phyloP scores from a whole-genome alignment of 2,329 filamentous ascomycete species.

The Scytalidium sp. region DNA sequence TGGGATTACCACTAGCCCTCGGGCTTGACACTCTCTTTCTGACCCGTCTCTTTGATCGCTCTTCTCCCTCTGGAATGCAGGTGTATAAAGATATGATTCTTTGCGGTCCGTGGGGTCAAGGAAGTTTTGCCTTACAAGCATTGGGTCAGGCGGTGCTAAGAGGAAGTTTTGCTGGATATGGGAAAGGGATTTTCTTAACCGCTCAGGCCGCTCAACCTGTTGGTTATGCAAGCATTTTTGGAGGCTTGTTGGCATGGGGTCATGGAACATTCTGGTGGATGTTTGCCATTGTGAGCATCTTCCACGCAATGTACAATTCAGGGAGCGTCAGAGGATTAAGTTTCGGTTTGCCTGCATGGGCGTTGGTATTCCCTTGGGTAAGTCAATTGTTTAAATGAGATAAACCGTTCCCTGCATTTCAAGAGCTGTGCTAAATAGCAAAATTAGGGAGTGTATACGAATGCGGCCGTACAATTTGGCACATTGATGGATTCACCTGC shows the following conservation, averaged over 20 bases:
- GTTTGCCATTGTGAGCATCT: slow-evolving; percentile 34
- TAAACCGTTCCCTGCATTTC: background rate
- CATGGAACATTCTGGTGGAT: slow-evolving; percentile 39
- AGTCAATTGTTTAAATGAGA: slow-evolving; percentile 8
- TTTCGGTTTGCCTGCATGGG: slow-evolving; percentile 32
- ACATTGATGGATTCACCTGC: slow-evolving; percentile 34
- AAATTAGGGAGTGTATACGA: slow-evolving; percentile 35
- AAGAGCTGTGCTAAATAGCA: background rate
- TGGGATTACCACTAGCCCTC: slow-evolving; percentile 30
- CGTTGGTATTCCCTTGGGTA: slow-evolving; percentile 37
- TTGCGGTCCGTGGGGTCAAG: slow-evolving; percentile 36
- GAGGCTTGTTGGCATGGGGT: slow-evolving; percentile 36
- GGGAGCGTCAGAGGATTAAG: slow-evolving; percentile 16
- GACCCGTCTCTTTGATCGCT: slow-evolving; percentile 26
- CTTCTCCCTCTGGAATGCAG: slow-evolving; percentile 17
- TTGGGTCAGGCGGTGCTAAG: slow-evolving; percentile 31
- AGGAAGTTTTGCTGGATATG: slow-evolving; percentile 30
- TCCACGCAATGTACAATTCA: slow-evolving; percentile 23
- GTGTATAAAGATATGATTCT: slow-evolving; percentile 38
- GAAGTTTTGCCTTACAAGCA: slow-evolving; percentile 35
- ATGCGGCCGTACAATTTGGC: slow-evolving; percentile 34
- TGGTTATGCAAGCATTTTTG: slow-evolving; percentile 31
- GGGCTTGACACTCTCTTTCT: slow-evolving; percentile 31
- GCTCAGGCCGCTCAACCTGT: slow-evolving; percentile 28
- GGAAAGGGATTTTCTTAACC: slow-evolving; percentile 30